Evolutionary conservation across 164 flowering plant species (phyloP).

Genomic region (Cinnamomum chago): DNA sequence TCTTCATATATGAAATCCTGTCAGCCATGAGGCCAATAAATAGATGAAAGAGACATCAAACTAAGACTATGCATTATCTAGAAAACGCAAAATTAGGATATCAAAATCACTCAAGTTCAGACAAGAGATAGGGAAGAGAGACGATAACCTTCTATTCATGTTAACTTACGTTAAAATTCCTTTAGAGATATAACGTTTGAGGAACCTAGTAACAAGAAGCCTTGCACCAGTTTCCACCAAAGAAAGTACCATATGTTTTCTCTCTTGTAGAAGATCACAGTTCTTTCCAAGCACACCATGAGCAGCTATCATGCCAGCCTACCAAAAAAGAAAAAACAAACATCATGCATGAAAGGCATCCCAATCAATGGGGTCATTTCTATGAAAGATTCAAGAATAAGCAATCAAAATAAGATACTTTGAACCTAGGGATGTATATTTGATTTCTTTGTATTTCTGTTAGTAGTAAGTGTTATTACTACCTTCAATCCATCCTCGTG

Average conservation of each 20-base stretch:
- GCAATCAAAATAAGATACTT: neutral
- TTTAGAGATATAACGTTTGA: slow-evolving; percentile 48
- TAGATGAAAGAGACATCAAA: no score
- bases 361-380: neutral
- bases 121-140: neutral
- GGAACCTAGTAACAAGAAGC: slow-evolving; percentile 61
- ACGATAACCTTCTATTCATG: neutral
- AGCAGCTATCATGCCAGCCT: slow-evolving; percentile 84
- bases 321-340: neutral
- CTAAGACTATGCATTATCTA: neutral
- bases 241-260: slow-evolving; percentile 77
- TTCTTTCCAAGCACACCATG: slow-evolving; percentile 49
- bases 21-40: no score
- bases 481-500: slow-evolving; percentile 97
- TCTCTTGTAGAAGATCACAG: slow-evolving; percentile 41
- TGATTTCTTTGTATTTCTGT: neutral
- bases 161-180: slow-evolving; percentile 73
- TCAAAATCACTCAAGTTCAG: no score
- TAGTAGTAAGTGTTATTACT: neutral
- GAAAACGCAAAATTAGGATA: neutral
- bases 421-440: neutral
- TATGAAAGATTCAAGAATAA: neutral
- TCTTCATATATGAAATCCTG: no score
- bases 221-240: slow-evolving; percentile 73
- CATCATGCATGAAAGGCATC: slow-evolving; percentile 6